Evolutionary conservation across 768 basidiomycete species (phyloP).

Genomic region (Mycena albidolilacea): DNA sequence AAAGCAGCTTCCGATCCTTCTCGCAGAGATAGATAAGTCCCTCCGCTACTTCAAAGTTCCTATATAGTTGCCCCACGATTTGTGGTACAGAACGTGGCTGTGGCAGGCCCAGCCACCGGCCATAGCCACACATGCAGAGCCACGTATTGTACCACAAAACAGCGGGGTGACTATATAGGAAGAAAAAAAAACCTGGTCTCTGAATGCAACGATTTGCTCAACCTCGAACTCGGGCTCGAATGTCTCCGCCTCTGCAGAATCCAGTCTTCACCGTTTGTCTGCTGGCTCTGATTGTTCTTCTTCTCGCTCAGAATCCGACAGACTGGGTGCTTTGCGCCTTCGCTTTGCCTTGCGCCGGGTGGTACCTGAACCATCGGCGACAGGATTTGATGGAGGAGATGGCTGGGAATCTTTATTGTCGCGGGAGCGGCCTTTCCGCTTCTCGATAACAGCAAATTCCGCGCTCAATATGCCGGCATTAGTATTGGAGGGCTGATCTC

Average conservation of each 20-base stretch:
- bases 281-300: not conserved
- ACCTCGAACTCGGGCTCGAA: not conserved
- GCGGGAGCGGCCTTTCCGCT: not conserved
- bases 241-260: too few relatives aligned
- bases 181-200: not conserved
- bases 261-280: not conserved
- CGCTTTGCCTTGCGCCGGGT: not conserved
- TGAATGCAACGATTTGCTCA: not conserved
- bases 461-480: not conserved
- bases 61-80: too few relatives aligned
- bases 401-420: too few relatives aligned
- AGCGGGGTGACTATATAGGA: too few relatives aligned
- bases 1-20: not conserved
- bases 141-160: too few relatives aligned
- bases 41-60: not conserved
- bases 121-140: too few relatives aligned
- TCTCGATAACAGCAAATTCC: not conserved
- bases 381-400: too few relatives aligned
- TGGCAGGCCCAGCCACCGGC: too few relatives aligned
- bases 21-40: not conserved
- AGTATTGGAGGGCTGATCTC: not conserved
- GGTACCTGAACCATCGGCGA: too few relatives aligned
- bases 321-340: not conserved
- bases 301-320: not conserved
- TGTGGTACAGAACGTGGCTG: too few relatives aligned